Percentiles rank a stretch among this genome's conserved stretches.
Conservation (phyloP, 352 stramenopile genomes). For the Pythium brachiatum region DNA sequence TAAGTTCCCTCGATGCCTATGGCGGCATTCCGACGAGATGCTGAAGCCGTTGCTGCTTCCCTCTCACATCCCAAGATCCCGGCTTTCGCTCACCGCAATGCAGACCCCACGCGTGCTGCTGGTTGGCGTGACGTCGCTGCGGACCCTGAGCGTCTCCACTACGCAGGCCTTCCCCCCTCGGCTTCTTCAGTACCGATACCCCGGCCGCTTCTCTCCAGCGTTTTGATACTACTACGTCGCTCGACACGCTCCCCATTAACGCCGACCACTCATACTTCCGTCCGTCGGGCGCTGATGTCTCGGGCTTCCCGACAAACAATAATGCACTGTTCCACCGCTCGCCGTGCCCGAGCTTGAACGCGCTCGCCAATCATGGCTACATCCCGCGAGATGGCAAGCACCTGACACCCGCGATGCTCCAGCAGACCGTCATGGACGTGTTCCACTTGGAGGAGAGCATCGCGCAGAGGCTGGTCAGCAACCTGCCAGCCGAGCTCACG, state of each 20-base stretch:
- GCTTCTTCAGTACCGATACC: conserved; percentile 7
- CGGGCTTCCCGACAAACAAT: conserved; percentile 50
- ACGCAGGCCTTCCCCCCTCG: conserved; percentile 9
- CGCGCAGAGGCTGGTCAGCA: conserved; percentile 30
- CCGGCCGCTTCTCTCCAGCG: not conserved
- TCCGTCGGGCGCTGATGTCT: conserved; percentile 34
- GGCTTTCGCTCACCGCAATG: not conserved
- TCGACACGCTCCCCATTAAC: not conserved
- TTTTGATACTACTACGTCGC: no score
- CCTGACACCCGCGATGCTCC: conserved; percentile 39
- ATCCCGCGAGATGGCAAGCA: conserved; percentile 60
- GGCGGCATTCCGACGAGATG: no score
- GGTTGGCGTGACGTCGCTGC: not conserved
- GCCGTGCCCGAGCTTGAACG: conserved; percentile 66
- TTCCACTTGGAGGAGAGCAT: conserved; percentile 46
- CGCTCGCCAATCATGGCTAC: conserved; percentile 67
- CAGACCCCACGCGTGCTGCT: not conserved
- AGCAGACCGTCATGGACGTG: conserved; percentile 38
- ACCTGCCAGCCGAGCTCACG: conserved; percentile 38
- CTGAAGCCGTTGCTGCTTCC: no score
- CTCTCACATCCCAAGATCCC: conserved; percentile 3
- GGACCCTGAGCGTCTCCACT: not conserved
- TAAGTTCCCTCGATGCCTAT: no score
- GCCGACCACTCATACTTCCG: conserved; percentile 37
- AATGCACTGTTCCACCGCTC: conserved; percentile 43